Percentiles rank a stretch among this genome's conserved stretches.
These are phyloP conservation scores for Aspergillus bridgeri DNA, from an alignment of 495 filamentous ascomycete genomes.

Conservation along the genomic window DNA sequence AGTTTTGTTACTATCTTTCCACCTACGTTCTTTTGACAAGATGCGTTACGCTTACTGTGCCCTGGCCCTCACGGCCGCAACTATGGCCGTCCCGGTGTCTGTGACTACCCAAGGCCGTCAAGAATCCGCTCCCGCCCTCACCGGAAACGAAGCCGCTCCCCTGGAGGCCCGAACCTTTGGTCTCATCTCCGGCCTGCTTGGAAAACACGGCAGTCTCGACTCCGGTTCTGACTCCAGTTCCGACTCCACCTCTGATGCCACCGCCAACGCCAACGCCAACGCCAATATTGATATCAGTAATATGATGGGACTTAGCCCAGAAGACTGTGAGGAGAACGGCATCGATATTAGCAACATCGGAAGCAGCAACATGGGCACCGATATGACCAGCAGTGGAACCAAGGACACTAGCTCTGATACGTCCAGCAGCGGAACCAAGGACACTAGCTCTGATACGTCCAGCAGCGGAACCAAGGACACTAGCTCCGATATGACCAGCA, in stretches of 20 bases:
- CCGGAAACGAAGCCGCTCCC: background rate
- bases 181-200: background rate
- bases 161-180: background rate
- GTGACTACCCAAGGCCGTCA: background rate
- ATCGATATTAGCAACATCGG: too few relatives aligned
- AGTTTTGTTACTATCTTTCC: background rate
- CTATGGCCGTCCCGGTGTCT: background rate
- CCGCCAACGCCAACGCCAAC: too few relatives aligned
- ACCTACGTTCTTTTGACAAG: background rate
- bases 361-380: too few relatives aligned
- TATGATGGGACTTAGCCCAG: too few relatives aligned
- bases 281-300: too few relatives aligned
- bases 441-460: too few relatives aligned
- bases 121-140: too few relatives aligned
- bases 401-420: too few relatives aligned
- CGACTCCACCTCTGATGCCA: background rate
- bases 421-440: too few relatives aligned
- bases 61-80: background rate
- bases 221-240: background rate
- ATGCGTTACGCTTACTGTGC: background rate
- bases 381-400: too few relatives aligned
- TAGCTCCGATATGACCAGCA: background rate
- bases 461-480: too few relatives aligned
- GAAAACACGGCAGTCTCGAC: background rate
- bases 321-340: too few relatives aligned